Evolutionary conservation across 176 grass and related monocot species (phyloP).

Genomic region (Cymbopogon citratus): DNA sequence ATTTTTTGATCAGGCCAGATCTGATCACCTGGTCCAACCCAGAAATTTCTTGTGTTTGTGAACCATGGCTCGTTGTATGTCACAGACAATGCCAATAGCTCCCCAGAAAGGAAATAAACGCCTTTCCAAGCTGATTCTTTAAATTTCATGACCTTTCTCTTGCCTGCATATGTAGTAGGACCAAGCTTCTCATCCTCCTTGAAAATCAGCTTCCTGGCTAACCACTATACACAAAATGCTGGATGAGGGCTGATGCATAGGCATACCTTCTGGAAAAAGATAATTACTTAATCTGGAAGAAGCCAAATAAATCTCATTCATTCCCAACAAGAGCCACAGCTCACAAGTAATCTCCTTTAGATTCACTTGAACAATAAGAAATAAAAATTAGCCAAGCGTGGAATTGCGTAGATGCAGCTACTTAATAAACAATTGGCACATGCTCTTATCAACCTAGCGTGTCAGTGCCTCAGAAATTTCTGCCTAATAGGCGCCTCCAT

Average conservation of each 20-base stretch:
- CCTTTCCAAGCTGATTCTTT: constrained; percentile 87
- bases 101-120: constrained; percentile 74
- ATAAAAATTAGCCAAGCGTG: background rate
- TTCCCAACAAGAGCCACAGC: background rate
- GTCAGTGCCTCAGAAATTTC: background rate
- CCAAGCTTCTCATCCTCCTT: constrained; percentile 28
- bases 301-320: background rate
- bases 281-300: background rate
- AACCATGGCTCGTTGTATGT: constrained; percentile 84
- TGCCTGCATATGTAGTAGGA: constrained; percentile 18
- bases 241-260: background rate
- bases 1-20: constrained; percentile 75
- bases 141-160: constrained; percentile 68
- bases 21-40: constrained; percentile 76
- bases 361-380: background rate
- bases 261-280: background rate
- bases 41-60: constrained; percentile 65
- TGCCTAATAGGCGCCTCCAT: background rate
- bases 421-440: background rate
- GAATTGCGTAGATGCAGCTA: background rate
- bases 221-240: constrained; percentile 36
- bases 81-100: constrained; percentile 57
- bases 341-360: background rate
- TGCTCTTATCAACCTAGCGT: background rate
- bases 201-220: constrained; percentile 50